Conservation (phyloP, 371 early-diverging fungal species). For the Mucor sp. region DNA sequence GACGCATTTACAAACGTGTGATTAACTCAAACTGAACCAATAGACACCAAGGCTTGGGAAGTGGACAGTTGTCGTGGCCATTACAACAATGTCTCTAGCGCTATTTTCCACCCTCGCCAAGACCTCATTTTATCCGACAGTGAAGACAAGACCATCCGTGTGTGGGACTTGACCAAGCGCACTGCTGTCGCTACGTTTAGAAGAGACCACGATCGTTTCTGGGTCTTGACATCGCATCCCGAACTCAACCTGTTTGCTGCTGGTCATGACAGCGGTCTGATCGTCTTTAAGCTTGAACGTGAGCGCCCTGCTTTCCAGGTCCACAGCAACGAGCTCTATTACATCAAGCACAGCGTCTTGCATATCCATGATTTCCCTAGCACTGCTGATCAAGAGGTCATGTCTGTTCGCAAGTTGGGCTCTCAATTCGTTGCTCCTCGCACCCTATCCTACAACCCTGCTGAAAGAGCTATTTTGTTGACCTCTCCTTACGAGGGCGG, state of each 20-base stretch:
- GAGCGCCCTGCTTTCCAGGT: constrained; percentile 91
- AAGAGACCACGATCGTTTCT: constrained; percentile 97
- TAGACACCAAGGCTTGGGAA: constrained; percentile 96
- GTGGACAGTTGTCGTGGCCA: constrained; percentile 98
- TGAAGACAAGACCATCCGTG: constrained; percentile 97
- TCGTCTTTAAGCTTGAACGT: constrained; percentile 96
- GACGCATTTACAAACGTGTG: no score
- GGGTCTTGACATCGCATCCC: constrained; percentile 95
- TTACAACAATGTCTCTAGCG: constrained; percentile 96
- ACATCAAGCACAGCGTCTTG: constrained; percentile 82
- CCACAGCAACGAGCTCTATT: constrained; percentile 80
- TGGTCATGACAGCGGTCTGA: constrained; percentile 97
- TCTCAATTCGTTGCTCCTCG: constrained; percentile 74
- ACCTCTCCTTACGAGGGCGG: constrained; percentile 86
- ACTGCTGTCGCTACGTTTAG: constrained; percentile 92
- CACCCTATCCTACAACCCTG: constrained; percentile 91
- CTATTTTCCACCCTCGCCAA: constrained; percentile 91
- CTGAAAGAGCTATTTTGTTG: constrained; percentile 86
- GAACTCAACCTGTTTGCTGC: constrained; percentile 96
- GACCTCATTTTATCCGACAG: constrained; percentile 92
- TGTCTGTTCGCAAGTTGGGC: constrained; percentile 71
- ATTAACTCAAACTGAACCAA: neutral
- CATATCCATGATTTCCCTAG: constrained; percentile 80
- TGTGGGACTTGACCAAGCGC: constrained; percentile 96
- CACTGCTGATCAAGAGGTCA: constrained; percentile 74